These are phyloP conservation scores for Starmerella stellata DNA, from an alignment of 805 yeast genomes.

Conservation along the genomic window DNA sequence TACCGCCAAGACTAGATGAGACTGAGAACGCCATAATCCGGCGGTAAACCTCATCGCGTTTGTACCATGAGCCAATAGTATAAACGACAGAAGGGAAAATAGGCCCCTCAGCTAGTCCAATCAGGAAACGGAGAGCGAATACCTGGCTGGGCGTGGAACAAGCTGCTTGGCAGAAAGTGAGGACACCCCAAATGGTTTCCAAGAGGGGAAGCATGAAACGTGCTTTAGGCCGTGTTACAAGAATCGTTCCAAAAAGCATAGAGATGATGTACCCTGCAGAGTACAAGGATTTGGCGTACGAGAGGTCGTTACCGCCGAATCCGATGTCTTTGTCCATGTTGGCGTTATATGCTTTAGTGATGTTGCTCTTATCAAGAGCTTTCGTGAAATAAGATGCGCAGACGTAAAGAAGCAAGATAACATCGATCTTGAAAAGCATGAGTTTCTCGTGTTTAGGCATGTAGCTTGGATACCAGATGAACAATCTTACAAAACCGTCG, in stretches of 20 bases:
- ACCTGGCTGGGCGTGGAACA: slow-evolving; percentile 22
- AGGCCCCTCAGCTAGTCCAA: slow-evolving; percentile 31
- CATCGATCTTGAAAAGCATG: slow-evolving; percentile 23
- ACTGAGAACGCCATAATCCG: slow-evolving; percentile 28
- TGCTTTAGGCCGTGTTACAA: slow-evolving; percentile 24
- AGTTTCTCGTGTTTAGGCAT: slow-evolving; percentile 16
- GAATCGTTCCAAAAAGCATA: slow-evolving; percentile 27
- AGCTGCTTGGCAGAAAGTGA: slow-evolving; percentile 24
- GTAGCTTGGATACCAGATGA: slow-evolving; percentile 22
- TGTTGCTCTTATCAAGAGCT: slow-evolving; percentile 34
- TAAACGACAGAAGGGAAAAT: slow-evolving; percentile 28
- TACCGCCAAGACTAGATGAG: slow-evolving; percentile 27
- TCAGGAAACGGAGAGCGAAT: slow-evolving; percentile 28
- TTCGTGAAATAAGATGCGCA: slow-evolving; percentile 30
- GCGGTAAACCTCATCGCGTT: slow-evolving; percentile 28
- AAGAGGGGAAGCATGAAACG: slow-evolving; percentile 23
- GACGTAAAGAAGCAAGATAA: slow-evolving; percentile 21
- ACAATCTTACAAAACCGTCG: slow-evolving; percentile 17
- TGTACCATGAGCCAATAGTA: slow-evolving; percentile 32
- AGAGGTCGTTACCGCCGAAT: slow-evolving; percentile 30
- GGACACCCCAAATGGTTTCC: slow-evolving; percentile 26
- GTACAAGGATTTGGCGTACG: slow-evolving; percentile 29
- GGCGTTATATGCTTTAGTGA: slow-evolving; percentile 37
- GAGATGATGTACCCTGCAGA: slow-evolving; percentile 32
- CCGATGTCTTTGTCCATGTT: slow-evolving; percentile 36